phyloP scores from a whole-genome alignment of 140 eudicot genomes.

The Bidens hawaiensis region DNA sequence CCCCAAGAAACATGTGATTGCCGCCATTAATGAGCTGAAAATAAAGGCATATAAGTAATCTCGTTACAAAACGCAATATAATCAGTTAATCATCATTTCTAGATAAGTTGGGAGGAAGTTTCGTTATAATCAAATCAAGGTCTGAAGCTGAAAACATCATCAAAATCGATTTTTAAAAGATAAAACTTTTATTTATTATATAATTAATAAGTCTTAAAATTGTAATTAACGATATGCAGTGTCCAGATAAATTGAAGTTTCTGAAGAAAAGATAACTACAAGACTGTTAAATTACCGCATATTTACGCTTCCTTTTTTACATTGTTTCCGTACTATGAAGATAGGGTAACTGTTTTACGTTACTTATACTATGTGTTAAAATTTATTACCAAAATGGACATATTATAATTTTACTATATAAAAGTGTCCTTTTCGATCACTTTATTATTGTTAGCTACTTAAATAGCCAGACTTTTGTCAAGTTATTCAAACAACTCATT shows the following conservation, averaged over 20 bases:
- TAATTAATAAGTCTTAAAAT: too few relatives aligned
- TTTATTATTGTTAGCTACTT: background rate
- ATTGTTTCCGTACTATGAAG: background rate
- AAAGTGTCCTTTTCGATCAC: background rate
- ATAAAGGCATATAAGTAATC: slow-evolving; percentile 5
- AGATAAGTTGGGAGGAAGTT: background rate
- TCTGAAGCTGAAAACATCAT: slow-evolving; percentile 5
- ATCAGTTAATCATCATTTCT: slow-evolving; percentile 9
- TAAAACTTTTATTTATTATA: too few relatives aligned
- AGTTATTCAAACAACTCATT: background rate
- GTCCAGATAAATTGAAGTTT: too few relatives aligned
- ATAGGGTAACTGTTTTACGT: background rate
- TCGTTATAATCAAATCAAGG: background rate
- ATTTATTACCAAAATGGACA: too few relatives aligned
- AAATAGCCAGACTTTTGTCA: background rate
- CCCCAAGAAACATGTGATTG: slow-evolving; percentile 79
- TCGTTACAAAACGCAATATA: background rate
- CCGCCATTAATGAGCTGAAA: slow-evolving; percentile 87
- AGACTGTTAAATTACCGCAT: background rate
- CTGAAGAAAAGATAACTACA: too few relatives aligned
- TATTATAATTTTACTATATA: background rate
- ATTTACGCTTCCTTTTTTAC: background rate
- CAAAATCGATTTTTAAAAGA: background rate
- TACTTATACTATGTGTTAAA: background rate
- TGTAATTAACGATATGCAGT: background rate